Percentiles rank a stretch among this genome's conserved stretches.
Conservation (phyloP, 805 yeast genomes). For the Kuraishia ogatae region DNA sequence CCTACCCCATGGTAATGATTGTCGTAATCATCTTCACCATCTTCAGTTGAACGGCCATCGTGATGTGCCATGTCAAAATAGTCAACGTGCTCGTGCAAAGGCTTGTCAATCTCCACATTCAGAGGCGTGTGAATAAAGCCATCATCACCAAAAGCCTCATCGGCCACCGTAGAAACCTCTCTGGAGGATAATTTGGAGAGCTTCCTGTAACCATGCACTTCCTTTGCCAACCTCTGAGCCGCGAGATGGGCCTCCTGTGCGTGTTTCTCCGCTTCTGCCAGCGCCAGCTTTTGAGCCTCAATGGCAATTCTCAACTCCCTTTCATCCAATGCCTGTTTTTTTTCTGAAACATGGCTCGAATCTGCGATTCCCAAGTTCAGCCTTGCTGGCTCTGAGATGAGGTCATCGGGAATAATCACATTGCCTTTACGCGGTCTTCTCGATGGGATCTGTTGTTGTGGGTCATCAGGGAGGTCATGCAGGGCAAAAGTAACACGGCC, state of each 20-base stretch:
- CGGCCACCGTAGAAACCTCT: constrained; percentile 4
- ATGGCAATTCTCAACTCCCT: constrained; percentile 46
- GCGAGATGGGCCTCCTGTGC: constrained; percentile 70
- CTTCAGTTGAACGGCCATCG: constrained; percentile 19
- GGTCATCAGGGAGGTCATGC: constrained; percentile 38
- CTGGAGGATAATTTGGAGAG: constrained; percentile 13
- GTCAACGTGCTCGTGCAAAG: constrained; percentile 40
- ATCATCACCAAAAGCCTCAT: constrained; percentile 3
- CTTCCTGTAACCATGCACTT: constrained; percentile 43
- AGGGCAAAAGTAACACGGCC: constrained; percentile 44
- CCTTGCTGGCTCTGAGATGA: constrained; percentile 52
- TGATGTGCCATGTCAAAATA: constrained; percentile 21
- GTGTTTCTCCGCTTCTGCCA: constrained; percentile 58
- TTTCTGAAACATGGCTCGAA: constrained; percentile 24
- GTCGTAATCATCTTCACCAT: constrained; percentile 4
- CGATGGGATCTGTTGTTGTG: constrained; percentile 56
- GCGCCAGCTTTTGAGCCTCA: constrained; percentile 46
- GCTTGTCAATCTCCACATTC: constrained; percentile 56
- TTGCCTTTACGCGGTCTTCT: constrained; percentile 45
- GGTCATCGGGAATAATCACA: constrained; percentile 57
- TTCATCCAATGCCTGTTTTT: constrained; percentile 26
- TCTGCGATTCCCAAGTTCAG: constrained; percentile 63
- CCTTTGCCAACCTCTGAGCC: constrained; percentile 62
- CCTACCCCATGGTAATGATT: constrained; percentile 6
- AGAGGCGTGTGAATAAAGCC: constrained; percentile 8